These are phyloP conservation scores for Odontarrhena argentea DNA, from an alignment of 345 rosid species.

Conservation along the genomic window DNA sequence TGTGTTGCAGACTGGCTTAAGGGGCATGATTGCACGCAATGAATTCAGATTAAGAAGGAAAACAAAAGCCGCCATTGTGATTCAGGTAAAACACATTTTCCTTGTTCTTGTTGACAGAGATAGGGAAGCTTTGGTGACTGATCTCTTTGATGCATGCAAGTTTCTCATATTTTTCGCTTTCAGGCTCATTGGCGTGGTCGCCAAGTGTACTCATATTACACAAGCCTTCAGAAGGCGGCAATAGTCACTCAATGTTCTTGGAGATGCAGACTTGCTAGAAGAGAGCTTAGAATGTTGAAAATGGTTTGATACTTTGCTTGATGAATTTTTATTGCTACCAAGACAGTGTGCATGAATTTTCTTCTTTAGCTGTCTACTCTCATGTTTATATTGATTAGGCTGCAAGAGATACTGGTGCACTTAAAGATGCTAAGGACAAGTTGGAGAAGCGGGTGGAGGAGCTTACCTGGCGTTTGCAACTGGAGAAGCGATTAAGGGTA, in stretches of 20 bases:
- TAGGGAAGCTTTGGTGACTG: constrained; percentile 21
- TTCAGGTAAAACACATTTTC: constrained; percentile 60
- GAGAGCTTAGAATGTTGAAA: constrained; percentile 87
- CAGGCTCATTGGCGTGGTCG: constrained; percentile 77
- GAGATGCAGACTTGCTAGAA: constrained; percentile 91
- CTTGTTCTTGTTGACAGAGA: constrained; percentile 11
- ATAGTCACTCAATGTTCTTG: constrained; percentile 87
- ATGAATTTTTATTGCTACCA: constrained; percentile 8
- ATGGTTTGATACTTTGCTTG: constrained; percentile 58
- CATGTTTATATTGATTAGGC: constrained; percentile 53
- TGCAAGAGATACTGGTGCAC: constrained; percentile 95
- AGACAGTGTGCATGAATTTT: constrained; percentile 19
- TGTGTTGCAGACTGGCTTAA: constrained; percentile 78
- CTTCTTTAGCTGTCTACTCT: constrained; percentile 28
- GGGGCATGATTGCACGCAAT: constrained; percentile 85
- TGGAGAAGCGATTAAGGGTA: constrained; percentile 97
- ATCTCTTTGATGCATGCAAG: constrained; percentile 26
- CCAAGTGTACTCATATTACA: constrained; percentile 64
- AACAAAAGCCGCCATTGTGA: constrained; percentile 71
- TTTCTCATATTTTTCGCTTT: constrained; percentile 34
- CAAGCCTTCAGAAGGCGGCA: constrained; percentile 81
- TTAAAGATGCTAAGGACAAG: constrained; percentile 90
- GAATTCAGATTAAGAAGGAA: constrained; percentile 78
- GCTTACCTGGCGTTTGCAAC: constrained; percentile 91
- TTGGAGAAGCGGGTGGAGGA: constrained; percentile 98